Conservation (phyloP, 495 filamentous ascomycete genomes). For the Trichoderma erinaceum region DNA sequence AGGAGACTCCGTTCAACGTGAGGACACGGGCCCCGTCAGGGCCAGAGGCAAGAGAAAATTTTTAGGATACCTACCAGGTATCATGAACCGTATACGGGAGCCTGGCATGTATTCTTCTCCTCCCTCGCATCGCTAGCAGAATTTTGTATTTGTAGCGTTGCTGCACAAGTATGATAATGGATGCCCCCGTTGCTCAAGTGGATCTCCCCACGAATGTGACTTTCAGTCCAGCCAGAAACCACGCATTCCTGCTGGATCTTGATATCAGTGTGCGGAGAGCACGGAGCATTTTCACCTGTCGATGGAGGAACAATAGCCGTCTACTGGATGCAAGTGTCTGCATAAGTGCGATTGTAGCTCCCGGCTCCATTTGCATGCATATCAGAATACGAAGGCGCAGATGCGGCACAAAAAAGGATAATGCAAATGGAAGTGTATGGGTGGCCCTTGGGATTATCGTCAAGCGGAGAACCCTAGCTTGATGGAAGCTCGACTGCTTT, state of each 20-base stretch:
- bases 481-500: not conserved
- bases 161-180: not conserved
- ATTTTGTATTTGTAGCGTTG: not conserved
- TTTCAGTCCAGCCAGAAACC: not conserved
- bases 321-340: conserved; percentile 2
- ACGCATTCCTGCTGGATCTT: conserved; percentile 2
- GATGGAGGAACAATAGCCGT: not conserved
- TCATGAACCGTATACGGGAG: not conserved
- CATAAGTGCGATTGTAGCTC: conserved; percentile 4
- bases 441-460: not conserved
- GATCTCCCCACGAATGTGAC: conserved; percentile 12
- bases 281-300: conserved; percentile 10
- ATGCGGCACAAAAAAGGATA: not conserved
- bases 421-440: not conserved
- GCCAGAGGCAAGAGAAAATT: not conserved
- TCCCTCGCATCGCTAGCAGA: conserved; percentile 2
- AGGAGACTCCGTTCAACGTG: not conserved
- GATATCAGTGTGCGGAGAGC: conserved; percentile 1
- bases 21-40: not conserved
- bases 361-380: conserved; percentile 8
- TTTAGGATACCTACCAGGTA: not conserved
- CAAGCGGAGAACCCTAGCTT: conserved; percentile 9
- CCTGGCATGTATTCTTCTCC: not conserved
- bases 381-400: not conserved
- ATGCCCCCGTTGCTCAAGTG: not conserved